These are phyloP conservation scores for Limonium bicolor DNA, from an alignment of 148 eudicot genomes.

Conservation along the genomic window DNA sequence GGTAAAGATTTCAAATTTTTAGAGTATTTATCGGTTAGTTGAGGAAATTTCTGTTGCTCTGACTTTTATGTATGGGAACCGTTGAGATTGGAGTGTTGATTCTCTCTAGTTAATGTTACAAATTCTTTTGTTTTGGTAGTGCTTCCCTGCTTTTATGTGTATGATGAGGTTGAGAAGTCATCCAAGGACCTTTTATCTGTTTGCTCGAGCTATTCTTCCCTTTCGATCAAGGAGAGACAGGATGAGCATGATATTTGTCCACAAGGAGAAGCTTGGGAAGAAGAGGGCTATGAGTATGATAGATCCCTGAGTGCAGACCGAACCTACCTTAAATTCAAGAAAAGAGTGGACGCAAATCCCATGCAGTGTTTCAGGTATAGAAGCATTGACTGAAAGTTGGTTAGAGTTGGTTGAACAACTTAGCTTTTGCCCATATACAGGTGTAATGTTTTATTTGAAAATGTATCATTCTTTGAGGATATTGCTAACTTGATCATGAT, in stretches of 20 bases:
- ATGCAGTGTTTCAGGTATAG: conserved; percentile 91
- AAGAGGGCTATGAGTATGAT: conserved; percentile 77
- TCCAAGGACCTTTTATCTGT: conserved; percentile 20
- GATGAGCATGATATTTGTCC: conserved; percentile 21
- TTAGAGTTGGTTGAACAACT: too few relatives aligned
- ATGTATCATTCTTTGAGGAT: too few relatives aligned
- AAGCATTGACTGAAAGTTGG: too few relatives aligned
- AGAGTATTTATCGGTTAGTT: too few relatives aligned
- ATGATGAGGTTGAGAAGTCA: conserved; percentile 36
- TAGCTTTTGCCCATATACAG: too few relatives aligned
- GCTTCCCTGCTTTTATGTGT: conserved; percentile 73
- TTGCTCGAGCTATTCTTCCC: conserved; percentile 19
- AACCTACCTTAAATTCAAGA: conserved; percentile 90
- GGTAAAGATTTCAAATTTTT: too few relatives aligned
- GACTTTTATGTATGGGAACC: too few relatives aligned
- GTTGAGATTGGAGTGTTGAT: too few relatives aligned
- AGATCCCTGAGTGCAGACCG: conserved; percentile 69
- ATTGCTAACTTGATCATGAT: too few relatives aligned
- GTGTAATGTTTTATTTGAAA: too few relatives aligned
- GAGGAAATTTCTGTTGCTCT: too few relatives aligned
- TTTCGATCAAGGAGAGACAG: conserved; percentile 21
- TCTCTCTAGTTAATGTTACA: too few relatives aligned
- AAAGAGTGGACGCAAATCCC: conserved; percentile 60
- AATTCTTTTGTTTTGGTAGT: conserved; percentile 31
- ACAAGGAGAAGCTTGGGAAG: conserved; percentile 59